Evolutionary conservation across 116 monocot genomes (phyloP).

Genomic region (Papilionanthe hybrid): DNA sequence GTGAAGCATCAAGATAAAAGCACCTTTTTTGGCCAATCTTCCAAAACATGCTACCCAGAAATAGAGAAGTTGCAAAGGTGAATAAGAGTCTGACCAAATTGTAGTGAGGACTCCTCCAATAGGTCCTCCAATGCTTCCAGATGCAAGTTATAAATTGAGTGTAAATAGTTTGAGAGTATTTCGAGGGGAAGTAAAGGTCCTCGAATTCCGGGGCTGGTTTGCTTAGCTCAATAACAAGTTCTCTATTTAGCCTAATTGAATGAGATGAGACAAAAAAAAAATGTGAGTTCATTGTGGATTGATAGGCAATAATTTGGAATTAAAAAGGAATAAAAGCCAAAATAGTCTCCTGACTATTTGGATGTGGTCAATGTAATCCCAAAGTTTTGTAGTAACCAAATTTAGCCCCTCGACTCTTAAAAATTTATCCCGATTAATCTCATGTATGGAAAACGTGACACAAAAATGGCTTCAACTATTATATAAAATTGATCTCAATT

Average conservation of each 20-base stretch:
- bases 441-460: too few species aligned
- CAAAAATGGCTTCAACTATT: too few species aligned
- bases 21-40: constrained; percentile 35
- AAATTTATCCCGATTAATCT: too few species aligned
- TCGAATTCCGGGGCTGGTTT: constrained; percentile 14
- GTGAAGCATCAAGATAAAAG: not conserved
- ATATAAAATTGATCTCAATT: too few species aligned
- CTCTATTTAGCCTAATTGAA: constrained; percentile 20
- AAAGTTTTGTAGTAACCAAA: too few species aligned
- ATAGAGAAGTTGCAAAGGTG: constrained; percentile 28
- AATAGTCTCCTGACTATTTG: too few species aligned
- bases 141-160: constrained; percentile 40
- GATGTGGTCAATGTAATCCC: too few species aligned
- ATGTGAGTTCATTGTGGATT: not conserved
- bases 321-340: too few species aligned
- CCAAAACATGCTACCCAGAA: constrained; percentile 51
- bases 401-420: too few species aligned
- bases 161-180: constrained; percentile 19
- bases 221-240: constrained; percentile 19
- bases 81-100: constrained; percentile 36
- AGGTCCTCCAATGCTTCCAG: constrained; percentile 49
- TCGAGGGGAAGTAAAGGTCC: constrained; percentile 29
- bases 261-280: not conserved
- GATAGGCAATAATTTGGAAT: not conserved
- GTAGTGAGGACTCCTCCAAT: constrained; percentile 48